These are phyloP conservation scores for Tulasnella sp. DNA, from an alignment of 768 basidiomycete genomes.

Conservation along the genomic window DNA sequence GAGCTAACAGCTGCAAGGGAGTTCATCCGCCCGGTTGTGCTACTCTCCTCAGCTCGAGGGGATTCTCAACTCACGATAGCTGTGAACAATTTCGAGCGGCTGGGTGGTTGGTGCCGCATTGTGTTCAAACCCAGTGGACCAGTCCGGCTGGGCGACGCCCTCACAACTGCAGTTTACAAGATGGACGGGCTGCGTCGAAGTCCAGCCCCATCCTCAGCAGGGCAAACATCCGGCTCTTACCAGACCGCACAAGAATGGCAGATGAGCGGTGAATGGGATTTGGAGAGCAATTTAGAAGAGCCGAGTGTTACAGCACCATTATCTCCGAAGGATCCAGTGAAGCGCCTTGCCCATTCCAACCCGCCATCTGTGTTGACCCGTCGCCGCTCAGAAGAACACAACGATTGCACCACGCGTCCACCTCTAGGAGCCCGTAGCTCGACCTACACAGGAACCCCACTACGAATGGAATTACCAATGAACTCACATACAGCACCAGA, in stretches of 20 bases:
- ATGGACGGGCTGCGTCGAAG: slow-evolving; percentile 8
- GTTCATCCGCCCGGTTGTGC: slow-evolving; percentile 53
- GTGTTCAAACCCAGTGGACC: slow-evolving; percentile 87
- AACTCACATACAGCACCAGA: not conserved
- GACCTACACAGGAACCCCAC: slow-evolving; percentile 29
- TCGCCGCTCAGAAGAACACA: slow-evolving; percentile 40
- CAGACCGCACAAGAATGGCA: not conserved
- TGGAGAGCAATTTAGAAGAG: not conserved
- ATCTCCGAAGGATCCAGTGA: not conserved
- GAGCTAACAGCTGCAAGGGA: slow-evolving; percentile 48
- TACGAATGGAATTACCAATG: not conserved
- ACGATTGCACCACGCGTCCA: slow-evolving; percentile 32
- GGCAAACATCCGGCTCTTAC: not conserved
- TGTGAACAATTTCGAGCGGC: slow-evolving; percentile 58
- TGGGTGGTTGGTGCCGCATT: slow-evolving; percentile 81
- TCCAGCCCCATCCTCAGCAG: slow-evolving; percentile 5
- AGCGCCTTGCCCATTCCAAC: not conserved
- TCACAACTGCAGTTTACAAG: slow-evolving; percentile 50
- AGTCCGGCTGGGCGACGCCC: slow-evolving; percentile 48
- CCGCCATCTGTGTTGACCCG: slow-evolving; percentile 22
- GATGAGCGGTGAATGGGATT: not conserved
- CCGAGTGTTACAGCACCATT: not conserved
- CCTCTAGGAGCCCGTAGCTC: slow-evolving; percentile 36
- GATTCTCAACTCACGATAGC: slow-evolving; percentile 50
- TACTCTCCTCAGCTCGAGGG: slow-evolving; percentile 62